Evolutionary conservation across 1,139 yeast genomes (phyloP).

Genomic region (Suhomyces guaymorum): DNA sequence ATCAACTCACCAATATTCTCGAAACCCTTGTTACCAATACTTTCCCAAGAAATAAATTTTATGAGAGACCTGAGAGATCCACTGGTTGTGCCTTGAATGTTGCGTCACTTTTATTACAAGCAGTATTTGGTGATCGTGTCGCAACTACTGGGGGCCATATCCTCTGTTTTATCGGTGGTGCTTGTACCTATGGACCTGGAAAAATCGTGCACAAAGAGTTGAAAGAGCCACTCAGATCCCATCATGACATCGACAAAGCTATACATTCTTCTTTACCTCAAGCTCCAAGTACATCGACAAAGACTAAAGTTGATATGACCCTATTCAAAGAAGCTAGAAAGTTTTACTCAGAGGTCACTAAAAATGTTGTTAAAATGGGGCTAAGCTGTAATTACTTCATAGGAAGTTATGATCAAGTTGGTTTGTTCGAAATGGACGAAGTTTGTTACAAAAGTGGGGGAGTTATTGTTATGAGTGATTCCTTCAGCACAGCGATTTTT

Average conservation of each 20-base stretch:
- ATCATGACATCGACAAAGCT: conserved; percentile 54
- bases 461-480: conserved; percentile 59
- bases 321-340: conserved; percentile 37
- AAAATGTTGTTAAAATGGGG: conserved; percentile 42
- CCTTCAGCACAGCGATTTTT: conserved; percentile 64
- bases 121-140: conserved; percentile 34
- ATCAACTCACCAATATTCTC: conserved; percentile 52
- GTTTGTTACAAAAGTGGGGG: conserved; percentile 63
- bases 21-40: conserved; percentile 55
- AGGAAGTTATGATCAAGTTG: conserved; percentile 70
- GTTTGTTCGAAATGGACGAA: conserved; percentile 64
- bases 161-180: conserved; percentile 60
- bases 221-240: conserved; percentile 59
- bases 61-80: conserved; percentile 55
- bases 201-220: conserved; percentile 48
- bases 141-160: conserved; percentile 59
- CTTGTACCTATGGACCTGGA: conserved; percentile 61
- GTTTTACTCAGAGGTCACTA: conserved; percentile 49
- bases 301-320: conserved; percentile 34
- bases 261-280: conserved; percentile 37
- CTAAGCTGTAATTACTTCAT: conserved; percentile 58
- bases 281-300: conserved; percentile 26
- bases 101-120: conserved; percentile 54
- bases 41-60: conserved; percentile 48
- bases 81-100: conserved; percentile 69